Conservation (phyloP, 1,284 basidiomycete genomes). For the Puccinia hordei region DNA sequence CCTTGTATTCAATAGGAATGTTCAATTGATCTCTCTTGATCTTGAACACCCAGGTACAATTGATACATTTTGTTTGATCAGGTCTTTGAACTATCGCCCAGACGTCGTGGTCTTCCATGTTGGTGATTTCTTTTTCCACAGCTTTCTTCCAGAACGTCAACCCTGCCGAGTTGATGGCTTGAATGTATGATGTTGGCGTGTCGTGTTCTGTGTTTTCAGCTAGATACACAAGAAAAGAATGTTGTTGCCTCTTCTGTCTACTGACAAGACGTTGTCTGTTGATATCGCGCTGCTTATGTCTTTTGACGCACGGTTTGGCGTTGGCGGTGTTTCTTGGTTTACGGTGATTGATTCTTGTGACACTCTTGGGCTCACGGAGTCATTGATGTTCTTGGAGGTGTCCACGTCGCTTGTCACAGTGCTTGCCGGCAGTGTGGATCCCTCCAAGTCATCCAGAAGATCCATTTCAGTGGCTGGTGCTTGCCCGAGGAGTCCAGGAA, state of each 20-base stretch:
- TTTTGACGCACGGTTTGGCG: not conserved
- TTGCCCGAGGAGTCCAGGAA: not conserved
- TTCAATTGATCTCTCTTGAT: slow-evolving; percentile 2
- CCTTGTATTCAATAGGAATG: no score
- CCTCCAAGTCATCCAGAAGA: not conserved
- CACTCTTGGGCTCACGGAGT: not conserved
- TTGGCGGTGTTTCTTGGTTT: no score
- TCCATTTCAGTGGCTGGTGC: not conserved
- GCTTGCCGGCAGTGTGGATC: not conserved
- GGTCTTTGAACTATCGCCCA: not conserved
- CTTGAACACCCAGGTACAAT: slow-evolving; percentile 26
- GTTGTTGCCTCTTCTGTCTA: not conserved
- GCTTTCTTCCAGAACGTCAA: not conserved
- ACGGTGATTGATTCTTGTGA: no score
- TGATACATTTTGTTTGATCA: not conserved
- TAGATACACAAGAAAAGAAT: not conserved
- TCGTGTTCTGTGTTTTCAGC: not conserved
- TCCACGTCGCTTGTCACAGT: no score
- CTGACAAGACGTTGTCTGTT: not conserved
- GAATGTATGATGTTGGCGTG: not conserved
- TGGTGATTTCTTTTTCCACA: not conserved
- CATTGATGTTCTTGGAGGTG: not conserved
- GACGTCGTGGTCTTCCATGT: not conserved
- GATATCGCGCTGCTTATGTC: not conserved
- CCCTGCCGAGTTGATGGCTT: not conserved